Evolutionary conservation across 78 protist species (phyloP), one percentile per base, ranked within the genome.

Genomic region (Emiliania huxleyi): DNA sequence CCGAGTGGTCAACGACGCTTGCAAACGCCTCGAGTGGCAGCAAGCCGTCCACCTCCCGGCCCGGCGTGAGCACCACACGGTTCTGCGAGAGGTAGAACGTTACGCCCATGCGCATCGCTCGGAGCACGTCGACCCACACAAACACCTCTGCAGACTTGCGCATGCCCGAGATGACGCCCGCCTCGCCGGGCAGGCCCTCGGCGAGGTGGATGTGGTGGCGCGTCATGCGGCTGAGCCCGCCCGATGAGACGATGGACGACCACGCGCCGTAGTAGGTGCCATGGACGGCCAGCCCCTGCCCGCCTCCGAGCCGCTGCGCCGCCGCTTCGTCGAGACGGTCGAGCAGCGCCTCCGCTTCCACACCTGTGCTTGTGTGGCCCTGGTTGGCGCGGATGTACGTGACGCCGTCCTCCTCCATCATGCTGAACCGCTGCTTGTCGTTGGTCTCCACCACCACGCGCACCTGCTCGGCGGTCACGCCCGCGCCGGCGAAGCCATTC

Each of bases 161-260:
- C 97, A 96, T 96, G 21, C 97, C 97, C 37, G 95, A 92, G 69
- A 95, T 96, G 35, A 96, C 97, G 23, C 44, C 81, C 18, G 4
- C n/a, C 29, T 5, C 87, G 2, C 97, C 94, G 3, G 90, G 95
- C 48, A 91, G 43, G 21, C 92, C 94, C 6, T 0, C 11, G 35
- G 97, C 97, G 18, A 95, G 52, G 90, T 96, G 97, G 37, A 96
- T 45, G 90, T 96, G 97, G 37, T 18, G 29, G 8, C 97, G 90
- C 42, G 40, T 26, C 97, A 96, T 96, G 37, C 62, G 44, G 18
- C 0, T 45, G 33, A 96, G 94, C 2, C 97, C 97, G 19, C 38
- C 62, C n/a, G 35, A 8, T 25, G 42, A n/a, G 46, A 1, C 15
- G 46, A 96, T 96, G 15, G 1, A 1, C 26, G 26, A 19, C 69